Percentiles rank a stretch among this genome's conserved stretches.
Evolutionary conservation across 176 grass and related monocot genomes (phyloP).

Genomic region (Triticum monococcum): DNA sequence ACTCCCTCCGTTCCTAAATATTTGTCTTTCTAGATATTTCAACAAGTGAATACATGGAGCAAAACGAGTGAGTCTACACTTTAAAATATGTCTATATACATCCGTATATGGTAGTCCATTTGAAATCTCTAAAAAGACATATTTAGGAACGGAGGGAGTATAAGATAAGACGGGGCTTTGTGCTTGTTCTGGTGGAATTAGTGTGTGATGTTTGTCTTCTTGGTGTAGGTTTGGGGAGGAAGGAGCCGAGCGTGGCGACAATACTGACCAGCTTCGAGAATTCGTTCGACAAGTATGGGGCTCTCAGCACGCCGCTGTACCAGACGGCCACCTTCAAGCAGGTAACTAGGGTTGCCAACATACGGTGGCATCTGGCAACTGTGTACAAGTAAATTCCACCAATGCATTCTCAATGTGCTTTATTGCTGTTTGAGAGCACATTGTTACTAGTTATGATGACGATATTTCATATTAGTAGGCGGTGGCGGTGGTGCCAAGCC

Average conservation of each 20-base stretch:
- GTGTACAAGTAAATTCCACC: neutral
- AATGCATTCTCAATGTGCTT: neutral
- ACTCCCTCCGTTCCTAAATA: no score
- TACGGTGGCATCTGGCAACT: neutral
- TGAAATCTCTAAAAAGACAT: no score
- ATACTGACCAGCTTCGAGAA: slow-evolving; percentile 81
- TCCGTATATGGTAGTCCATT: no score
- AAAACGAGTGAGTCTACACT: no score
- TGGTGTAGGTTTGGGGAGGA: slow-evolving; percentile 41
- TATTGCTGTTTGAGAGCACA: neutral
- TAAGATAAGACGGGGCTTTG: neutral
- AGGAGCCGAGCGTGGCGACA: slow-evolving; percentile 79
- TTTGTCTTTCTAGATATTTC: no score
- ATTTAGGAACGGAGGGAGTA: no score
- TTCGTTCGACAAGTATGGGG: slow-evolving; percentile 76
- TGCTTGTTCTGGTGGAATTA: neutral
- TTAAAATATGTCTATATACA: no score
- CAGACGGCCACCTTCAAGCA: slow-evolving; percentile 98
- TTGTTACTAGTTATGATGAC: slow-evolving; percentile 9
- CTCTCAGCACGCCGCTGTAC: slow-evolving; percentile 92
- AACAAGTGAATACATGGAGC: no score
- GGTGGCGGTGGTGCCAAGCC: neutral
- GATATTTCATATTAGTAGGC: neutral
- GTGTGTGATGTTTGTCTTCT: neutral
- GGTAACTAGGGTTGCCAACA: slow-evolving; percentile 37